Evolutionary conservation across 768 basidiomycete species (phyloP), one percentile per base, ranked within the genome.

Genomic region (Fomitopsis serialis): DNA sequence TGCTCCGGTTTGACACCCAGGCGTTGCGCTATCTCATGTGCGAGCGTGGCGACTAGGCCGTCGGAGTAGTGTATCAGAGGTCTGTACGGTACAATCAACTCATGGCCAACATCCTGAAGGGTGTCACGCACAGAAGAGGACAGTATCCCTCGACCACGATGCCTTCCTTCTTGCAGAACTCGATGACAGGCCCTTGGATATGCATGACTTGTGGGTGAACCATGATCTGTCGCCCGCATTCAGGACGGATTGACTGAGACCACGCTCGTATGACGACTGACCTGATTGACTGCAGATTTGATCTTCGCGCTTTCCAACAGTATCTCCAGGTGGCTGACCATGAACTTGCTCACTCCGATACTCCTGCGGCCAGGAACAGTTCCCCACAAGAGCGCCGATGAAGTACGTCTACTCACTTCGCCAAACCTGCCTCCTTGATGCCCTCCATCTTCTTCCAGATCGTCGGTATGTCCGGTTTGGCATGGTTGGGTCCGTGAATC

Each of bases 131-230:
- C 84, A 72, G 75, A 42, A 91, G 72, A 23, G 78, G 67, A 48
- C 84, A 81, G 67, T 89, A 90, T 0, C 81, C 86, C n/a, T 89
- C 87, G 29, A 80, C 78, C 17, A 80, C 72, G 46, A 90, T 85
- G 10, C 73, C 74, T 48, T 89, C 70, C 58, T 73, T 65, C 21
- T 73, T 68, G 42, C 78, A 76, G 59, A 72, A 87, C 29, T 78
- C 79, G 22, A 89, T 68, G 24, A 84, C 69, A 0, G 79, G 73
- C 2, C 70, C 73, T 55, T 81, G 79, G 25, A 72, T 60, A 2
- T 68, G 65, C 58, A 78, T 78, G 37, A 86, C 81, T 64, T 89
- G 89, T 1, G 87, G 87, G 58, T 88, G 84, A 10, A 89, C 68
- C 10, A 72, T 68, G 56, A 88, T 85, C 83, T 29, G 11, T 40